Percentiles rank a stretch among this genome's conserved stretches.
phyloP scores from a whole-genome alignment of 495 filamentous ascomycete species.

The Tuber microsphaerosporum region DNA sequence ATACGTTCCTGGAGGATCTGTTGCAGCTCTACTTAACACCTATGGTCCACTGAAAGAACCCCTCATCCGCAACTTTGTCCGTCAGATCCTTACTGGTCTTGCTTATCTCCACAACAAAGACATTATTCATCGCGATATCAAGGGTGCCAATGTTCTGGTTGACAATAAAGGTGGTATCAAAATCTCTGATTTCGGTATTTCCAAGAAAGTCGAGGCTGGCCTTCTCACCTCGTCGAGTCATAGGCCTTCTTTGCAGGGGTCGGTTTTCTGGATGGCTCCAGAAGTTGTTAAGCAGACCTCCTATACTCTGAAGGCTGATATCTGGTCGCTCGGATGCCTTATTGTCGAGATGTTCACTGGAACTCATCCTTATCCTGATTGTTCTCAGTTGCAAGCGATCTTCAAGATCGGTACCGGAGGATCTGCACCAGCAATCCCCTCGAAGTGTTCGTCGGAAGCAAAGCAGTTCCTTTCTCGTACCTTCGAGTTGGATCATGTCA shows the following conservation, averaged over 20 bases:
- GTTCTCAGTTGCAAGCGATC: slow-evolving; percentile 93
- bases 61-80: slow-evolving; percentile 90
- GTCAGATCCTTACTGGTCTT: slow-evolving; percentile 90
- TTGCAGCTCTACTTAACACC: slow-evolving; percentile 94
- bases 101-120: slow-evolving; percentile 89
- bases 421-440: slow-evolving; percentile 82
- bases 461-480: slow-evolving; percentile 76
- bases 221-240: slow-evolving; percentile 49
- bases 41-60: slow-evolving; percentile 93
- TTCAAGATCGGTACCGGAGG: slow-evolving; percentile 91
- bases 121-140: slow-evolving; percentile 98
- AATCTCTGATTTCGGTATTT: slow-evolving; percentile 98
- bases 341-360: slow-evolving; percentile 99
- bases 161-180: slow-evolving; percentile 99
- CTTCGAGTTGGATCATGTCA: slow-evolving; percentile 90
- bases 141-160: slow-evolving; percentile 96
- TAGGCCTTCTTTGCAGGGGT: slow-evolving; percentile 88
- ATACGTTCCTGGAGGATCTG: slow-evolving; percentile 94
- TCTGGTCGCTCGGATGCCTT: slow-evolving; percentile 94
- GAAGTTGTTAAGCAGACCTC: slow-evolving; percentile 97
- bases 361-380: slow-evolving; percentile 91
- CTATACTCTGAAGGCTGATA: slow-evolving; percentile 98
- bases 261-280: slow-evolving; percentile 99
- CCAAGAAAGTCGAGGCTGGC: slow-evolving; percentile 81
- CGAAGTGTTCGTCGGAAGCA: slow-evolving; percentile 78